Percentiles rank a stretch among this genome's conserved stretches.
These are phyloP conservation scores for Fragilariopsis cylindrus DNA, from an alignment of 108 stramenopile genomes.

Conservation along the genomic window DNA sequence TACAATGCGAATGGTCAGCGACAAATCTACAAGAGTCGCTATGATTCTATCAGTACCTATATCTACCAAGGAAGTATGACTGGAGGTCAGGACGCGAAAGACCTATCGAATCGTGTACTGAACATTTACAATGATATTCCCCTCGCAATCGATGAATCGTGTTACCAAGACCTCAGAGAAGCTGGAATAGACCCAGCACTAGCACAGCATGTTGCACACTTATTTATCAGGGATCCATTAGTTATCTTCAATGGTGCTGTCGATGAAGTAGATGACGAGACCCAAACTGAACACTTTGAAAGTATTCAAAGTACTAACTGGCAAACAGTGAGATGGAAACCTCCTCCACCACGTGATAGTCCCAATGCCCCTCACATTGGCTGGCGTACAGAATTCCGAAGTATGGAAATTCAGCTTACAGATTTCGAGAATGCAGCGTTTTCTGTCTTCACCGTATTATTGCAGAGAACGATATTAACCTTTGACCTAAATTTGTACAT, in stretches of 20 bases:
- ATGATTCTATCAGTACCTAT: slow-evolving; percentile 94
- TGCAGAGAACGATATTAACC: slow-evolving; percentile 96
- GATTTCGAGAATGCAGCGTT: slow-evolving; percentile 99
- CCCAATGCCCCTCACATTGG: slow-evolving; percentile 95
- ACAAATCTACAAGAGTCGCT: slow-evolving; percentile 92
- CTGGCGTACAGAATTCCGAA: slow-evolving; percentile 97
- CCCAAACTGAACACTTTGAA: slow-evolving; percentile 96
- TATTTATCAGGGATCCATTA: slow-evolving; percentile 96
- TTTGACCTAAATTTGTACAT: slow-evolving; percentile 98
- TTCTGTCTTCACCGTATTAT: slow-evolving; percentile 90
- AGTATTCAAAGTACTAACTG: slow-evolving; percentile 99
- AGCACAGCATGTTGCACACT: slow-evolving; percentile 94
- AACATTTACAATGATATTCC: slow-evolving; percentile 95
- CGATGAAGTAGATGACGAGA: slow-evolving; percentile 92
- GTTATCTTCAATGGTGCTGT: slow-evolving; percentile 95
- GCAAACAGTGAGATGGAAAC: slow-evolving; percentile 99
- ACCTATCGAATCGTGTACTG: slow-evolving; percentile 66
- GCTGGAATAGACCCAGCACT: slow-evolving; percentile 91
- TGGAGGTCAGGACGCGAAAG: slow-evolving; percentile 31
- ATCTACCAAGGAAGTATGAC: slow-evolving; percentile 76
- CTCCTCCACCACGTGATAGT: slow-evolving; percentile 90
- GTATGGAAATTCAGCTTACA: slow-evolving; percentile 98
- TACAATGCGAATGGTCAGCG: slow-evolving; percentile 69
- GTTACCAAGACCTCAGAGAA: slow-evolving; percentile 68
- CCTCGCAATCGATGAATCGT: slow-evolving; percentile 82